Base-by-base conservation (phyloP, 805 yeast genomes). In the Lipomyces starkeyi region DNA sequence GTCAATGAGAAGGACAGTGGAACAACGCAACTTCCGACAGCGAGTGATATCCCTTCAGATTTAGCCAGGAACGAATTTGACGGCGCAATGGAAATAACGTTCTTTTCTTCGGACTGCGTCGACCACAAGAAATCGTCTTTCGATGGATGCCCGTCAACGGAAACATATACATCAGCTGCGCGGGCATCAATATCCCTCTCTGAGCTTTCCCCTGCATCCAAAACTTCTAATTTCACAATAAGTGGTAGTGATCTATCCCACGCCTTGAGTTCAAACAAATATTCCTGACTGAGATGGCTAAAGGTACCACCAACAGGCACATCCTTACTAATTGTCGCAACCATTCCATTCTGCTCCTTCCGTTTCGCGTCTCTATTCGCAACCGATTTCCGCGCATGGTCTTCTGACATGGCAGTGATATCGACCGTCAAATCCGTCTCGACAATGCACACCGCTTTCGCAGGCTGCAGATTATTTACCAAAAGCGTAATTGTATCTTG, bases 401-500 rank as follows among this genome's bases (percentile, higher is more conserved):
- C 77, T 56, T 82, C 84, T 63, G 82, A 77, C 43, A 80, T 73
- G 0, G 86, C 85, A 1, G 78, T 79, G 32, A 79, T 68, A 2
- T 79, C 78, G 34, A 87, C 77, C 6, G 79, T 81, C 34, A 86
- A 77, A 72, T 87, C 90, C 0, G 90, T 85, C 68, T 87, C 88
- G 0, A 87, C 81, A 32, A 87, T 83, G 58, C 86, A 81, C 0
- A 84, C 86, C 0, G 84, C 82, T 63, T 81, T 82, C 25, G 55
- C 67, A 9, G 73, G 73, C 62, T 82, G 78, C 25, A 84, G 73
- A 5, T 78, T 78, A 27, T 81, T 84, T 13, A 86, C 83, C 2
- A 71, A 57, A 56, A 79, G 74, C 17, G 73, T 66, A 47, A 76
- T 68, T 6, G 66, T 35, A 7, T 69, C 66, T n/a, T 57, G 60